phyloP scores from a whole-genome alignment of 2,329 filamentous ascomycete genomes.

The Colletotrichum orchidophilum region DNA sequence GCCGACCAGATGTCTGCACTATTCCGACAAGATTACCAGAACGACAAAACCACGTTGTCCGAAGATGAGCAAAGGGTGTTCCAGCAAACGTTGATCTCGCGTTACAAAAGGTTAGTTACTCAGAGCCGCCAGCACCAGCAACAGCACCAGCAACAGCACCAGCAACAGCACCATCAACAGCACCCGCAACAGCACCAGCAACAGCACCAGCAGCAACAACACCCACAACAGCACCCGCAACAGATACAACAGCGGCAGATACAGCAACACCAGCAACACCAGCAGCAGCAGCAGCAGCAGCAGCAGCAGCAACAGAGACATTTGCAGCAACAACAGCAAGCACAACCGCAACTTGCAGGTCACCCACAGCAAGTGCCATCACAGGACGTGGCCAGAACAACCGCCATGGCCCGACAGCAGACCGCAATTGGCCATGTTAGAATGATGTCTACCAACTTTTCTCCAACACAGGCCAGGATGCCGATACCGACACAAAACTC shows the following conservation, averaged over 20 bases:
- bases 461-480: background rate
- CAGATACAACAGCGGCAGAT: background rate
- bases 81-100: conserved; percentile 11
- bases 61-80: conserved; percentile 1
- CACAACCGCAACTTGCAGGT: no score
- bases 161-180: background rate
- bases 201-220: background rate
- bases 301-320: background rate
- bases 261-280: background rate
- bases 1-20: conserved; percentile 44
- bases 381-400: background rate
- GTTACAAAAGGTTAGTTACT: conserved; percentile 10
- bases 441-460: background rate
- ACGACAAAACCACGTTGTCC: conserved; percentile 29
- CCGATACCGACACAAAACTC: background rate
- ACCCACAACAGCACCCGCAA: background rate
- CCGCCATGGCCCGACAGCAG: background rate
- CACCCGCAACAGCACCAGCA: background rate
- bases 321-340: background rate
- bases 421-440: background rate
- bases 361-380: background rate
- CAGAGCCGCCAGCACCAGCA: background rate
- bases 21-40: conserved; percentile 30
- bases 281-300: background rate
- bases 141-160: background rate